Evolutionary conservation across 2,329 filamentous ascomycete species (phyloP).

Genomic region (Phialemonium atrogriseum): DNA sequence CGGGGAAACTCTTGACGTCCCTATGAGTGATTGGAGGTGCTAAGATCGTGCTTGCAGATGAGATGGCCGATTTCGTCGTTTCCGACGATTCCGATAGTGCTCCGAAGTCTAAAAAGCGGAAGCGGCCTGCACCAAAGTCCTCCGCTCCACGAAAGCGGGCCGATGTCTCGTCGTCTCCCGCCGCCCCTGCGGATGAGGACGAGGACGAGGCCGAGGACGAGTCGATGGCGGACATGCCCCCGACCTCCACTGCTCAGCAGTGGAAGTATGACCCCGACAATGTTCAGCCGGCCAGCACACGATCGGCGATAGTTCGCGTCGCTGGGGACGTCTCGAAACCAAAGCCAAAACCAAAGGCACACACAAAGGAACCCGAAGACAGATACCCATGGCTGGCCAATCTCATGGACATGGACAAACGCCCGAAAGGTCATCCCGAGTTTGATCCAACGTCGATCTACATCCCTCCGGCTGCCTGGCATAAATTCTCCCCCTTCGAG

Average conservation of each 20-base stretch:
- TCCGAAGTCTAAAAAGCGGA: constrained; percentile 61
- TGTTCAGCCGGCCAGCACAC: constrained; percentile 20
- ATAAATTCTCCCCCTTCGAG: constrained; percentile 85
- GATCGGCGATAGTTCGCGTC: no score
- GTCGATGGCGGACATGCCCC: constrained; percentile 45
- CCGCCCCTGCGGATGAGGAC: constrained; percentile 20
- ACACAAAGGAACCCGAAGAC: constrained; percentile 74
- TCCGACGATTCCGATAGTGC: constrained; percentile 75
- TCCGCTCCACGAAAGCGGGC: constrained; percentile 53
- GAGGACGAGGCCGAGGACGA: constrained; percentile 46
- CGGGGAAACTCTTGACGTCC: constrained; percentile 8
- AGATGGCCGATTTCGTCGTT: constrained; percentile 82
- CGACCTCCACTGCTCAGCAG: constrained; percentile 68
- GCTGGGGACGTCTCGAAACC: no score
- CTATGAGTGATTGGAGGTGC: constrained; percentile 7
- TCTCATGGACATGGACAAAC: constrained; percentile 73
- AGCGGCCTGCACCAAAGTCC: constrained; percentile 49
- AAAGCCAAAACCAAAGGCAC: constrained; percentile 56
- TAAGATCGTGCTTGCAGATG: constrained; percentile 37
- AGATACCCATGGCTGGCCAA: constrained; percentile 88
- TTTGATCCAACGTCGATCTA: constrained; percentile 89
- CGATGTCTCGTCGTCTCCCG: constrained; percentile 37
- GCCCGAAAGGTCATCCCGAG: constrained; percentile 71
- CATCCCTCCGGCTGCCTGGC: constrained; percentile 73
- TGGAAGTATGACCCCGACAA: constrained; percentile 61